A percentile compares a stretch with the other conserved stretches of the same genome.
These are phyloP conservation scores for Verticillium nonalfalfae DNA, from an alignment of 2,329 filamentous ascomycete species.

Conservation along the genomic window DNA sequence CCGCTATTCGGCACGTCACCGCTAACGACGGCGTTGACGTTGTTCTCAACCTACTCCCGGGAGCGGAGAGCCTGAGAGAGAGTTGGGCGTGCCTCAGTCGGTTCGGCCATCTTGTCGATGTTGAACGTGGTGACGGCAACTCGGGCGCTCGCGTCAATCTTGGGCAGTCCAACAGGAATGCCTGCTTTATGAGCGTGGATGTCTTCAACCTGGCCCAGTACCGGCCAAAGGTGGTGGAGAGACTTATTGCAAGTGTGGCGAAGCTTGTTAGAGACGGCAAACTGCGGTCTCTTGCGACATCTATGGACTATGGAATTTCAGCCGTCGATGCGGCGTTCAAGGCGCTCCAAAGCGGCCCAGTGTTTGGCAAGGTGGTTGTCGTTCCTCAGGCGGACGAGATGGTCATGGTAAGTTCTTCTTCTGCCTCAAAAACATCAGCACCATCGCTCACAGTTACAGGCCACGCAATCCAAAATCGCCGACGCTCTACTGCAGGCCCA, in stretches of 20 bases:
- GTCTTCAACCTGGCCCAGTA: constrained; percentile 4
- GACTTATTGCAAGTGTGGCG: neutral
- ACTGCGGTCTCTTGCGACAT: constrained; percentile 23
- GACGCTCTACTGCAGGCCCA: constrained; percentile 29
- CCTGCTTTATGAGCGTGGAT: constrained; percentile 16
- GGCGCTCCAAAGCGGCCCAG: constrained; percentile 29
- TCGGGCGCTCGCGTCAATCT: constrained; percentile 35
- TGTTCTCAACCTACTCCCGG: constrained; percentile 34
- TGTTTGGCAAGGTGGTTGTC: constrained; percentile 36
- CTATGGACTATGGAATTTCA: constrained; percentile 17
- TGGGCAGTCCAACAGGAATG: constrained; percentile 39
- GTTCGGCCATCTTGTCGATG: constrained; percentile 32
- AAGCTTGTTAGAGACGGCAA: constrained; percentile 1
- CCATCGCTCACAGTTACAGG: constrained; percentile 13
- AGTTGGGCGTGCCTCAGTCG: constrained; percentile 36
- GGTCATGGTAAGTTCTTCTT: constrained; percentile 2
- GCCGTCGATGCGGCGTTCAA: constrained; percentile 28
- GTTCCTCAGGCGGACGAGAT: constrained; percentile 15
- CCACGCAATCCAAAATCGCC: constrained; percentile 25
- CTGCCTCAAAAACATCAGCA: neutral
- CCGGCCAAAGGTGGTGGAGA: neutral
- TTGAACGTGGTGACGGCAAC: constrained; percentile 24
- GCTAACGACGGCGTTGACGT: constrained; percentile 24
- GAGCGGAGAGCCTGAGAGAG: constrained; percentile 28
- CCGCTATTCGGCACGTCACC: constrained; percentile 18